Conservation (phyloP, 768 basidiomycete species). For the Suillus discolor region DNA sequence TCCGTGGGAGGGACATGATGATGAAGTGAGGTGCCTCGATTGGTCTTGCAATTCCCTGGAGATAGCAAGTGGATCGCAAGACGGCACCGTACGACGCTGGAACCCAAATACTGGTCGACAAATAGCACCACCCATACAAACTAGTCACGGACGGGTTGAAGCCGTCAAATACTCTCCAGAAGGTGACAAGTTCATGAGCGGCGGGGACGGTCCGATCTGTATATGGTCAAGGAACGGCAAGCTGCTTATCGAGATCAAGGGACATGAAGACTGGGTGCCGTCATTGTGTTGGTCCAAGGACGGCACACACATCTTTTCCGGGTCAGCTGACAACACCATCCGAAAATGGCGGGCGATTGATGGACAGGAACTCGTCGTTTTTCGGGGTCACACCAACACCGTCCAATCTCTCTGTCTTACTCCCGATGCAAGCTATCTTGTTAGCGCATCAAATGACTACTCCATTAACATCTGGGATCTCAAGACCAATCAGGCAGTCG, state of each 20-base stretch:
- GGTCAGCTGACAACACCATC: fast-evolving
- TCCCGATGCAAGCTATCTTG: not conserved
- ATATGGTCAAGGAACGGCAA: not conserved
- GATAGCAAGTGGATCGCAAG: constrained; percentile 10
- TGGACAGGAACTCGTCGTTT: not conserved
- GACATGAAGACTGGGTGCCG: not conserved
- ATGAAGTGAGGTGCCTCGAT: not conserved
- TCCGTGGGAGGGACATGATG: not conserved
- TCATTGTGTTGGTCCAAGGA: not conserved
- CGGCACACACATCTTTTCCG: not conserved
- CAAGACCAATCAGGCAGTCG: not conserved
- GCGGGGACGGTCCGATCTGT: not conserved
- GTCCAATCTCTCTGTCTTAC: not conserved
- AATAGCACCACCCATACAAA: not conserved
- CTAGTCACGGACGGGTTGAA: not conserved
- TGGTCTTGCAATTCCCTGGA: constrained; percentile 15
- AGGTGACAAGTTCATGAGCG: not conserved
- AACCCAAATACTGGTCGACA: constrained; percentile 1
- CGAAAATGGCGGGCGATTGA: not conserved
- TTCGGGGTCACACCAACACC: not conserved
- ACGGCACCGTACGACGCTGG: constrained; percentile 17
- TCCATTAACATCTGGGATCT: not conserved
- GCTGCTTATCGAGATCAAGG: not conserved
- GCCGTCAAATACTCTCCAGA: not conserved
- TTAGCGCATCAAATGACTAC: not conserved